Evolutionary conservation across 2,329 filamentous ascomycete species (phyloP), one percentile per base, ranked within the genome.

Genomic region (Spiromastix sp.): DNA sequence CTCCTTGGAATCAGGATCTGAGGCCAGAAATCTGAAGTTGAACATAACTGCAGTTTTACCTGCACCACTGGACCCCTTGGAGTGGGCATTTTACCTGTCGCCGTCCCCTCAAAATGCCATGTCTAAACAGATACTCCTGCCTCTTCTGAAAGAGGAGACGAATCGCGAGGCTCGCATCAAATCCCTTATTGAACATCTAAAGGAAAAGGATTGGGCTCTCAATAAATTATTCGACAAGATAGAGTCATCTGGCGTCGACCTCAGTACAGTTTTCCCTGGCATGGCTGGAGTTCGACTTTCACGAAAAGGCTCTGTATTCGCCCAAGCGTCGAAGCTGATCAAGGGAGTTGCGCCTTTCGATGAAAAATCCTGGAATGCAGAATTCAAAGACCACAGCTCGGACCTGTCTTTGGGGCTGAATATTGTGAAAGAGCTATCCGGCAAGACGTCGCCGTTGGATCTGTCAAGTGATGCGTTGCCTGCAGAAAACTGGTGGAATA

Each of bases 201-300:
- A 59, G 35, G 66, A 70, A 18, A 79, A 79, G 48, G 75, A 79
- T 47, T 71, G 66, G 49, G 64, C 72, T 12, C 69, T 79, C 33
- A 59, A 59, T 5, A 74, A 70, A 37, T 54, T 79, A 15, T 61
- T 75, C 17, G 74, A 79, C 46, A 70, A 72, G 41, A 63, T 77
- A 32, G 72, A 77, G 44, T 58, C 61, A 1, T 64, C 70, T 26
- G 68, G 70, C 4, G 57, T 73, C 30, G 72, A 77, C 45, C 50
- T 78, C 4, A 66, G 65, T 11, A 63, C 64, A 8, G 64, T 76
- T 2, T 79, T 79, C 46, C 75, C 74, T 4, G 65, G 66, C 15
- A 62, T 66, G 13, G 59, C 64, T 18, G 64, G 66, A 12, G 43
- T 64, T 34, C 70, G 66, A 34, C 45, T 54, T 16, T 57, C 59